Evolutionary conservation across 2,329 filamentous ascomycete species (phyloP), one percentile per base, ranked within the genome.

Genomic region (Exophiala viscosa): DNA sequence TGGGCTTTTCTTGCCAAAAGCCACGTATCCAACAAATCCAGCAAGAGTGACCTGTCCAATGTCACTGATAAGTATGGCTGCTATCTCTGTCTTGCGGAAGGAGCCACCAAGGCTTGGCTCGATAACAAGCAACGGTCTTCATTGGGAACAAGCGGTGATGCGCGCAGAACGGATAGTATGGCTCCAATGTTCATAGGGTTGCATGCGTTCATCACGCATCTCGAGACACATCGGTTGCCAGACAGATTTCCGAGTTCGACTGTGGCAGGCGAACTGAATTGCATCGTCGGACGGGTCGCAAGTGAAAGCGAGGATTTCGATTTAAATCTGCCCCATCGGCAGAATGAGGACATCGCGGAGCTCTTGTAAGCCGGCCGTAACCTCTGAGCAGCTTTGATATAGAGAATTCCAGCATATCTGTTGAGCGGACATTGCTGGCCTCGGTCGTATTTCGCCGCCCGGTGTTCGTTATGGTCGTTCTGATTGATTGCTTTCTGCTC

Each of bases 1-100:
- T 76, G 73, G 71, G 59, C 64, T 8, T 76, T 76, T 54, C 66
- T 77, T 2, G 74, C 74, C 11, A 76, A 77, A 57, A 69, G 63
- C 11, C 74, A 77, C 60, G 65, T 75, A 4, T 52, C 66, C 4
- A 63, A 66, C 54, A 68, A 67, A 45, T 63, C 65, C 18, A 61
- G 62, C 1, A 47, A 49, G 17, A 47, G 62, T 57, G 43, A 63
- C 57, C 46, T 52, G 31, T 40, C 45, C 18, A 55, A 57, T 38
- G 53, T 43, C 34, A 44, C 44, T 42, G 52, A 51, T 11, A 62
- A 60, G 2, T 76, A 69, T 59, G 73, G 69, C 20, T 77, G 75
- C 58, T 67, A 75, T 28, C 76, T 76, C 58, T 77, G 74, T 59
- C 72, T 70, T 48, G 69, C 70, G 10, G 62, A 68, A 56, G 65